Conservation (phyloP, 768 basidiomycete genomes). For the Psilocybe cubensis region DNA sequence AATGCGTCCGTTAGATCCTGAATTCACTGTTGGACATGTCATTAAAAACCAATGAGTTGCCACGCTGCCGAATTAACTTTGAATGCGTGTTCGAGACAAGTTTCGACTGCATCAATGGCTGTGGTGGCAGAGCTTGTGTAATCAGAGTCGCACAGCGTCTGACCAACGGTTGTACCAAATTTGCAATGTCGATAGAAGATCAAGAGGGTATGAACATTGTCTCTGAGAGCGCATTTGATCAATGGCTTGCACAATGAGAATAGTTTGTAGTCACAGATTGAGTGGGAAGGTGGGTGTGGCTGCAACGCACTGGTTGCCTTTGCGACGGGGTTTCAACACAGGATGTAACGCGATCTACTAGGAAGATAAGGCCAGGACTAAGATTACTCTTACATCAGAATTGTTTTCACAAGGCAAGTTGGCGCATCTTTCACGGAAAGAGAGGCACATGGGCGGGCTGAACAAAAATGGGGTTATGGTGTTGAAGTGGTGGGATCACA, state of each 20-base stretch:
- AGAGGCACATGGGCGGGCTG: not conserved
- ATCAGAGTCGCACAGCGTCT: not conserved
- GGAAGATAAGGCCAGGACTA: not conserved
- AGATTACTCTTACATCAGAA: not conserved
- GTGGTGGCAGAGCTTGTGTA: not conserved
- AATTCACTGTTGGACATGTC: not conserved
- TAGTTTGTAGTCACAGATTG: not conserved
- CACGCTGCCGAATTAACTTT: not conserved
- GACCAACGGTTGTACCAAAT: no score
- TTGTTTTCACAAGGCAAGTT: not conserved
- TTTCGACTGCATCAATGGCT: not conserved
- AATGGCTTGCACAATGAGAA: no score
- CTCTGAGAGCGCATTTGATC: no score
- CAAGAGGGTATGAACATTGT: no score
- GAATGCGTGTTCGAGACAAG: not conserved
- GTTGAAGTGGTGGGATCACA: constrained; percentile 12
- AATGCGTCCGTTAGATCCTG: constrained; percentile 1
- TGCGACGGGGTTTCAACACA: not conserved
- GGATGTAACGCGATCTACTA: not conserved
- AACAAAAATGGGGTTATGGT: not conserved
- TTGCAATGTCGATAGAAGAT: no score
- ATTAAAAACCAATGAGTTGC: not conserved
- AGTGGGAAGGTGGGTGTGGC: not conserved
- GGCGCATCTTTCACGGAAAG: not conserved
- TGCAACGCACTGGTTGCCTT: not conserved